phyloP scores from a whole-genome alignment of 495 filamentous ascomycete genomes.

The Podospora bellae-mahoneyi region DNA sequence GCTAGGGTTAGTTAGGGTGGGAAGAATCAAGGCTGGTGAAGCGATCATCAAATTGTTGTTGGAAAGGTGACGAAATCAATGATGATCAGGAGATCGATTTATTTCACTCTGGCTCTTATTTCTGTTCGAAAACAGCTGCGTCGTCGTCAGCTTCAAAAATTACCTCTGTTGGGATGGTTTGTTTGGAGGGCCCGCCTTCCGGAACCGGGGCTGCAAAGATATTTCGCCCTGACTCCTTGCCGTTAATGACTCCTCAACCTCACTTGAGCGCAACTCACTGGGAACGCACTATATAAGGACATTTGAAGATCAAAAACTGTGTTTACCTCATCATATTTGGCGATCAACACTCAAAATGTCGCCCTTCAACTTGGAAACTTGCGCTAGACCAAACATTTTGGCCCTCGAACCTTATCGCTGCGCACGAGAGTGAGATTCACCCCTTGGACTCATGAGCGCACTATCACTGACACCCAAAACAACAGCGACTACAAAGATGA shows the following conservation, averaged over 20 bases:
- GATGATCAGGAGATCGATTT: too few relatives aligned
- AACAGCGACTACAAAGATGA: conserved; percentile 97
- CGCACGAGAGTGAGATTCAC: conserved; percentile 66
- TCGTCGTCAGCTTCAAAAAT: not conserved
- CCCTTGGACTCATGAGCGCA: conserved; percentile 17
- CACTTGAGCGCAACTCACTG: not conserved
- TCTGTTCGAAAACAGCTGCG: not conserved
- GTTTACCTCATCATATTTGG: not conserved
- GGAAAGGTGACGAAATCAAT: too few relatives aligned
- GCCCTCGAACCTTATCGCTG: conserved; percentile 79
- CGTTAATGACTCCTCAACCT: not conserved
- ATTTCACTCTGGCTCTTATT: not conserved
- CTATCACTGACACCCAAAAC: conserved; percentile 26
- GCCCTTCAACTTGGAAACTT: conserved; percentile 71
- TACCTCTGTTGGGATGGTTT: not conserved
- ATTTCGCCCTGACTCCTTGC: conserved; percentile 3
- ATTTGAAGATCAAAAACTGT: not conserved
- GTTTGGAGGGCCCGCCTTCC: conserved; percentile 27
- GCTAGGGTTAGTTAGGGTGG: too few relatives aligned
- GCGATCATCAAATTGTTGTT: too few relatives aligned
- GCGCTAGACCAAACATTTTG: conserved; percentile 80
- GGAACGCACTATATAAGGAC: not conserved
- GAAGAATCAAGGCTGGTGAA: too few relatives aligned
- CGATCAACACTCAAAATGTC: conserved; percentile 33
- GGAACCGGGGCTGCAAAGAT: conserved; percentile 23